A percentile compares a stretch with the other conserved stretches of the same genome.
Conservation (phyloP, 768 basidiomycete genomes). For the Aureoboletus auriporus region DNA sequence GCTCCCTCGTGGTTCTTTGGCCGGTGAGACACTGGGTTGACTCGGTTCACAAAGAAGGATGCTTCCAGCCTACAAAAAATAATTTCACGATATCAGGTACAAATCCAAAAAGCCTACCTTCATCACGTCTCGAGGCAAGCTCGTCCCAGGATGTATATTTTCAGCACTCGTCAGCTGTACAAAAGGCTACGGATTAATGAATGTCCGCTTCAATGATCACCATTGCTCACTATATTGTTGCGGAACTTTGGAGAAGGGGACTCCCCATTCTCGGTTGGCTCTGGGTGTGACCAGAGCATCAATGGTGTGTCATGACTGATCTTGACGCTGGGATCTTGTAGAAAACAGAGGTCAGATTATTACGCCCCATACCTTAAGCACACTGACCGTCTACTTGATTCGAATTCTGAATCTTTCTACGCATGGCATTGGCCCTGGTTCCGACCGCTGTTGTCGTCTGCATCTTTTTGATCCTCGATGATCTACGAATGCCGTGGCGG, state of each 20-base stretch:
- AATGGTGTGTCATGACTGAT: background rate
- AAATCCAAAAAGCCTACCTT: constrained; percentile 14
- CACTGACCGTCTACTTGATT: constrained; percentile 3
- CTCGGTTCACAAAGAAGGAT: background rate
- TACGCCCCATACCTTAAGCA: background rate
- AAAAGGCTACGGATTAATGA: constrained; percentile 1
- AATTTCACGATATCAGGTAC: background rate
- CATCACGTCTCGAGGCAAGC: background rate
- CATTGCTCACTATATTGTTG: constrained; percentile 7
- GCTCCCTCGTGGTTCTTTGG: constrained; percentile 32
- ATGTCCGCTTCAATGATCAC: background rate
- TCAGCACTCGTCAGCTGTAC: background rate
- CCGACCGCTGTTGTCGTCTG: background rate
- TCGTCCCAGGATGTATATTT: background rate
- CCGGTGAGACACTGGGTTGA: constrained; percentile 12
- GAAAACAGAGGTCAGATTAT: background rate
- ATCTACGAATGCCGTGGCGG: constrained; percentile 11
- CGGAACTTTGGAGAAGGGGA: background rate
- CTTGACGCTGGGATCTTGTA: background rate
- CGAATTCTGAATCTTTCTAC: constrained; percentile 13
- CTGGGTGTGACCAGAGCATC: background rate
- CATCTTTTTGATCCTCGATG: constrained; percentile 15
- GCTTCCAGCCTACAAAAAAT: constrained; percentile 5
- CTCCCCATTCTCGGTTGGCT: background rate
- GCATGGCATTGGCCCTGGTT: constrained; percentile 25